These are phyloP conservation scores for Fusarium drepaniforme DNA, from an alignment of 2,329 filamentous ascomycete species.

Conservation along the genomic window DNA sequence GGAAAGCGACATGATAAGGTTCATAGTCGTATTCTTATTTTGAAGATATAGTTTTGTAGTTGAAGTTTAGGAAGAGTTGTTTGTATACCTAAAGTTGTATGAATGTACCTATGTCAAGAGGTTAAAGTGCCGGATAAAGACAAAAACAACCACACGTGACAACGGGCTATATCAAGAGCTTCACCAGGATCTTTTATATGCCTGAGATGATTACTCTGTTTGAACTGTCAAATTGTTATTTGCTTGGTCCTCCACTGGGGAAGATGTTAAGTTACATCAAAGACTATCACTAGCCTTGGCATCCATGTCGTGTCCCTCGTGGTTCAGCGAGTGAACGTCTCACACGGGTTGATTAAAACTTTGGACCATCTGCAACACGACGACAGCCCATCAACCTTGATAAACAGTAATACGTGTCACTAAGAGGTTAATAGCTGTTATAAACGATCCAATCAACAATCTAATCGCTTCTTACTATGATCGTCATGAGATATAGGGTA, in stretches of 20 bases:
- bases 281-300: neutral
- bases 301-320: neutral
- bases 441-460: neutral
- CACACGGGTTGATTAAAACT: neutral
- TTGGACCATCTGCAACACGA: neutral
- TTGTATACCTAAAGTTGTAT: neutral
- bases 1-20: slow-evolving; percentile 28
- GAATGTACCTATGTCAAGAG: neutral
- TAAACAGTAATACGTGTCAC: neutral
- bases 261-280: neutral
- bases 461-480: neutral
- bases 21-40: neutral
- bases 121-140: slow-evolving; percentile 25
- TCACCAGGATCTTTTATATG: no score
- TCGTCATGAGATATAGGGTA: neutral
- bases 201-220: neutral
- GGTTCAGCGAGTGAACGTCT: neutral
- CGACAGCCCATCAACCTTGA: neutral
- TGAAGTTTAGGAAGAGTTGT: neutral
- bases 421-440: neutral
- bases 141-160: slow-evolving; percentile 15
- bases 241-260: neutral
- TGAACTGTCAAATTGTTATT: neutral
- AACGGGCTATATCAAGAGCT: neutral
- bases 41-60: neutral